phyloP scores from a whole-genome alignment of 306 rosid species.

The Glycine latifolia region DNA sequence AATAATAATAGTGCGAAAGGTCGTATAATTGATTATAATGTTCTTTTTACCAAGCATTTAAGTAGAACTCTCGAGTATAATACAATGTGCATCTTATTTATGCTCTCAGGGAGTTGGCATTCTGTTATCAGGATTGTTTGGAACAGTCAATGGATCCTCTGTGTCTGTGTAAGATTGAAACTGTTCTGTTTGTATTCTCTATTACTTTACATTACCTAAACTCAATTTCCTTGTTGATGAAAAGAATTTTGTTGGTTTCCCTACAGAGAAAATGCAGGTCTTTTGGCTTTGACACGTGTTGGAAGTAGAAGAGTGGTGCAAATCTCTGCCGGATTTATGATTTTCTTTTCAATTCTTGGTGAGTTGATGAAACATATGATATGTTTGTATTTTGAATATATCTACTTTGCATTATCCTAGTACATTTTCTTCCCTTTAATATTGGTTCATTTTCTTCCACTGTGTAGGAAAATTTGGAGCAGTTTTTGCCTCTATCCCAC shows the following conservation, averaged over 20 bases:
- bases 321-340: conserved; percentile 98
- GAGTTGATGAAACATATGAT: conserved; percentile 41
- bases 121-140: conserved; percentile 87
- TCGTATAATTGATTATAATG: neutral
- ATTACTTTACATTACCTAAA: conserved; percentile 2
- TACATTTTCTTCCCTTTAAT: neutral
- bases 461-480: conserved; percentile 96
- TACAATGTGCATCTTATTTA: conserved; percentile 41
- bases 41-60: conserved; percentile 17
- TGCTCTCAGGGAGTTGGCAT: conserved; percentile 86
- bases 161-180: conserved; percentile 85
- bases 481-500: conserved; percentile 91
- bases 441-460: conserved; percentile 17
- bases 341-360: conserved; percentile 98
- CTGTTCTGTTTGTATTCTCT: conserved; percentile 30
- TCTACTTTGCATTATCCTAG: neutral
- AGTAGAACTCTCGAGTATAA: conserved; percentile 32
- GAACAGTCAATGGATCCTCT: conserved; percentile 91
- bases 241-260: conserved; percentile 41
- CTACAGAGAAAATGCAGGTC: conserved; percentile 94
- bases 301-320: conserved; percentile 99
- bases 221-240: conserved; percentile 36
- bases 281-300: conserved; percentile 90
- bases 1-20: neutral
- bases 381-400: neutral